Percentiles rank a stretch among this genome's conserved stretches.
These are phyloP conservation scores for Mortierella sp. DNA, from an alignment of 371 early-diverging fungal species.

Conservation along the genomic window DNA sequence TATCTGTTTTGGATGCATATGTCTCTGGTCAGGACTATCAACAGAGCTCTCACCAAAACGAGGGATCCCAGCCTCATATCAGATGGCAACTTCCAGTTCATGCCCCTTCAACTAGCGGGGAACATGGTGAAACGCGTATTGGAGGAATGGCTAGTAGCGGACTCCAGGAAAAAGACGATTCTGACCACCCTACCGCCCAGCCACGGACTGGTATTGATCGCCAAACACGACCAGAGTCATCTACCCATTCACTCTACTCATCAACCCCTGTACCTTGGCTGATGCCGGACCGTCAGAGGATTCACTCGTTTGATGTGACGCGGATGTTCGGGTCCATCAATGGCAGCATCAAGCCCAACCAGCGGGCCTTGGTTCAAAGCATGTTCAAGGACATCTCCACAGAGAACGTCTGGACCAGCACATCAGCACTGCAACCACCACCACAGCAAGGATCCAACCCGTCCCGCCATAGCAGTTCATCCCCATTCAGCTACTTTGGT, in stretches of 20 bases:
- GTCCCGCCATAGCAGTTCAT: slow-evolving; percentile 12
- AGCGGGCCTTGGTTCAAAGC: slow-evolving; percentile 29
- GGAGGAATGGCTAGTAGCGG: slow-evolving; percentile 23
- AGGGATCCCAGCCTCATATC: neutral
- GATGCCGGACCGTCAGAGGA: slow-evolving; percentile 17
- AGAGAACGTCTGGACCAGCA: slow-evolving; percentile 40
- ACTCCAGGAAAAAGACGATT: neutral
- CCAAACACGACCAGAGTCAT: neutral
- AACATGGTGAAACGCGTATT: neutral
- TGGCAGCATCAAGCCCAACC: slow-evolving; percentile 32
- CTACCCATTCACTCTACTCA: slow-evolving; percentile 1
- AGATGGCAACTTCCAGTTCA: neutral
- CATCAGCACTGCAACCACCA: slow-evolving; percentile 1
- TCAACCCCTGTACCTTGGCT: slow-evolving; percentile 26
- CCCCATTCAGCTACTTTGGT: slow-evolving; percentile 7
- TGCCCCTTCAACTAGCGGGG: neutral
- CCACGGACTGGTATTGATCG: neutral
- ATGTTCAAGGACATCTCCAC: slow-evolving; percentile 50
- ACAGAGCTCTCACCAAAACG: neutral
- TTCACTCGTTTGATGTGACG: slow-evolving; percentile 39
- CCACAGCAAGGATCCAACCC: slow-evolving; percentile 2
- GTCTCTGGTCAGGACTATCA: neutral
- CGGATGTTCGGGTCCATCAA: slow-evolving; percentile 25
- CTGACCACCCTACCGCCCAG: neutral
- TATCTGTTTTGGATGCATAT: neutral